Evolutionary conservation across 306 rosid genomes (phyloP), one percentile per base, ranked within the genome.

Genomic region (Quercus ilex): DNA sequence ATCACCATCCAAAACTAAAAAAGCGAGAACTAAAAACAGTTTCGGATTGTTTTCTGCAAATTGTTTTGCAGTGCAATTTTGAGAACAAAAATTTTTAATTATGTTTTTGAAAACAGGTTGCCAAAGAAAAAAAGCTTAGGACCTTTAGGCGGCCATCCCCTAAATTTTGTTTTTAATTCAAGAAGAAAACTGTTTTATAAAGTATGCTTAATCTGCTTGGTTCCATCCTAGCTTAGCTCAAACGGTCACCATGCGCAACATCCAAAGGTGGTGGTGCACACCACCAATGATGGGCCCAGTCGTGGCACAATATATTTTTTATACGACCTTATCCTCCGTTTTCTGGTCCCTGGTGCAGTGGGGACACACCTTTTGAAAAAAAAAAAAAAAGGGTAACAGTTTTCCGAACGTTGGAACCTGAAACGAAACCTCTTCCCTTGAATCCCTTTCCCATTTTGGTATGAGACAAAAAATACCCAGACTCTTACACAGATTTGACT

Each of bases 381-480:
- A 3, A 10, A 46, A 67, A 33, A 8, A 18, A 9, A 4, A 9
- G 4, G 10, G 6, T 10, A 7, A 46, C 46, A 28, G 52, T 35
- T 67, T 74, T 89, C 78, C 60, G 82, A 89, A 87, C 89, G 91
- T 87, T 87, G 82, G 88, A 74, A 82, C 79, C 81, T 43, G 25
- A 74, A 69, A 38, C 46, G 11, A 38, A 38, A 71, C 58, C 70
- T 13, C 12, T 19, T 5, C 20, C 25, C 11, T 38, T 1, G 43
- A 38, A 38, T 38, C 46, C 18, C 38, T 58, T 72, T n/a, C 63
- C 73, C 12, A 19, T 3, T 5, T 4, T 26, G 26, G 18, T 35
- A 21, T 20, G 17, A 38, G 78, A 78, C 82, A 80, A 59, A 23
- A 13, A 74, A 26, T 19, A 41, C 74, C 78, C 83, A 46, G 83